These are phyloP conservation scores for Neoarthrinium moseri DNA, from an alignment of 2,329 filamentous ascomycete genomes.

Conservation along the genomic window DNA sequence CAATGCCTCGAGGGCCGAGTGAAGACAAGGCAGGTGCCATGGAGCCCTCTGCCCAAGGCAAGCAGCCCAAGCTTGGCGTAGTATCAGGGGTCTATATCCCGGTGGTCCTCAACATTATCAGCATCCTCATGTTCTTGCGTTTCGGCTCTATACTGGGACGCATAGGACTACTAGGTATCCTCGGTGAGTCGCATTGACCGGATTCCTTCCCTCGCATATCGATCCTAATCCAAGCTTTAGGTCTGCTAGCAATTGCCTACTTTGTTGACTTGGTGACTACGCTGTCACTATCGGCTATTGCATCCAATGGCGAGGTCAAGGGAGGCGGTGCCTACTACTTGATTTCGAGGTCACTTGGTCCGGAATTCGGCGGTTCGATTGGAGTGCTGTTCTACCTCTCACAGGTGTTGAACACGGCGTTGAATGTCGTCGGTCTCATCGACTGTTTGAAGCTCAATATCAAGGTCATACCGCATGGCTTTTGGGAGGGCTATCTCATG, in stretches of 20 bases:
- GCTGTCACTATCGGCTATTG: conserved; percentile 83
- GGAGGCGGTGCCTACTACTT: conserved; percentile 87
- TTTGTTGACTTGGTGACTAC: conserved; percentile 80
- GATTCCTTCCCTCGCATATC: conserved; percentile 1
- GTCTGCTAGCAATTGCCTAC: conserved; percentile 74
- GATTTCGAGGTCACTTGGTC: conserved; percentile 80
- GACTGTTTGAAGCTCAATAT: conserved; percentile 80
- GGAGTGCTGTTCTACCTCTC: conserved; percentile 88
- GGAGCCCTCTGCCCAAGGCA: conserved; percentile 30
- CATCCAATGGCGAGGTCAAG: conserved; percentile 84
- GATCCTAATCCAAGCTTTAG: conserved; percentile 36
- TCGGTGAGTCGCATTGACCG: too few species aligned
- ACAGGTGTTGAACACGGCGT: conserved; percentile 81
- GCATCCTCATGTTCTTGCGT: conserved; percentile 88
- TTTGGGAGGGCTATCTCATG: conserved; percentile 76
- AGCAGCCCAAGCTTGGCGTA: conserved; percentile 66
- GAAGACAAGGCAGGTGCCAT: conserved; percentile 20
- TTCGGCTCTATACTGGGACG: conserved; percentile 85
- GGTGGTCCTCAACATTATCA: conserved; percentile 84
- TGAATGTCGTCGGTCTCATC: conserved; percentile 84
- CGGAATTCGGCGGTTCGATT: conserved; percentile 87
- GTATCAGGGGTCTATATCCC: conserved; percentile 83
- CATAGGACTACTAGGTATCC: conserved; percentile 74
- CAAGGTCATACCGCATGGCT: conserved; percentile 63
- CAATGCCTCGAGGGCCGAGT: conserved; percentile 22